Conservation (phyloP, 2,329 filamentous ascomycete genomes). For the Coleophoma cylindrospora region DNA sequence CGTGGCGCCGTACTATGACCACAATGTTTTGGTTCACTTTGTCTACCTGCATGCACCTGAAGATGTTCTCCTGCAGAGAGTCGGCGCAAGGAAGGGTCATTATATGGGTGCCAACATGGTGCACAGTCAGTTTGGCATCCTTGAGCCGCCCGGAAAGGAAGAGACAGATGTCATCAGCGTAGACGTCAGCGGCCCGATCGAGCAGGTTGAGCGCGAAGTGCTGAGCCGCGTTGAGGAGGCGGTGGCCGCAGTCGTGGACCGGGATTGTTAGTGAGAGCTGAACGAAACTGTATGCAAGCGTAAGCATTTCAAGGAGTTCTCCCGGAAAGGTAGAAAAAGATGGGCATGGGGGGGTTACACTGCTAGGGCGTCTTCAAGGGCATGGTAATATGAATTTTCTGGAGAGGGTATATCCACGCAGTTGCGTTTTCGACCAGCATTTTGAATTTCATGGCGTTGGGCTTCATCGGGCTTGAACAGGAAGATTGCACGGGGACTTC, state of each 20-base stretch:
- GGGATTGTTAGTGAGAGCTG: conserved; percentile 5
- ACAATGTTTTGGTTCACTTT: conserved; percentile 78
- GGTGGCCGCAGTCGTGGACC: conserved; percentile 9
- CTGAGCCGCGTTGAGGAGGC: conserved; percentile 43
- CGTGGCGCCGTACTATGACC: conserved; percentile 70
- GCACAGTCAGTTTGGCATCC: conserved; percentile 78
- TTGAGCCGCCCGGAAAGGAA: conserved; percentile 74
- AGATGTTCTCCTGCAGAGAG: conserved; percentile 69
- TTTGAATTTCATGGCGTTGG: too few species aligned
- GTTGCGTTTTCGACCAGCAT: too few species aligned
- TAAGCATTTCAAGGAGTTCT: too few species aligned
- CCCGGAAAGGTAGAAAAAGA: too few species aligned
- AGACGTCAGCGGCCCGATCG: conserved; percentile 56
- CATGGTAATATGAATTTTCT: too few species aligned
- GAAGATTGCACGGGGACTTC: too few species aligned
- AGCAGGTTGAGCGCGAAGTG: conserved; percentile 57
- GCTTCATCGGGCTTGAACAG: too few species aligned
- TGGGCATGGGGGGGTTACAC: too few species aligned
- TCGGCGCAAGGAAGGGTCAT: conserved; percentile 71
- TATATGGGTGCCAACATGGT: conserved; percentile 98
- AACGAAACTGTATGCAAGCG: too few species aligned
- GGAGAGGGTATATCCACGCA: too few species aligned
- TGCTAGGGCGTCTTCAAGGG: too few species aligned
- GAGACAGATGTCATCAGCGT: conserved; percentile 69
- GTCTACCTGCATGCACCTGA: conserved; percentile 82